Evolutionary conservation across 208 protist species (phyloP).

Genomic region (Vickermania spadyakhi): DNA sequence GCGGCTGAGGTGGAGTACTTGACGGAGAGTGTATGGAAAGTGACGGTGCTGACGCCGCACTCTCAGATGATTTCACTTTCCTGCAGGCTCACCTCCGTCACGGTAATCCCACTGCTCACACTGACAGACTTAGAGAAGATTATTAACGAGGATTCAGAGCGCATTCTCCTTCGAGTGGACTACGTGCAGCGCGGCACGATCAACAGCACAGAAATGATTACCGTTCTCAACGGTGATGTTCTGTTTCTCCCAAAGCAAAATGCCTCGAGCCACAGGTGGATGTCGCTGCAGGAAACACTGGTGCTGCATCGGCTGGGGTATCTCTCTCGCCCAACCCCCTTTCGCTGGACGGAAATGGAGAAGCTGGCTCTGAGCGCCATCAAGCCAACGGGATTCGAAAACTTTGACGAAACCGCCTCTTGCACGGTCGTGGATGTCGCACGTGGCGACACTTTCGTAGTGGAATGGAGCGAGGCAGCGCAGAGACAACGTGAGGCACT

Average conservation of each 20-base stretch:
- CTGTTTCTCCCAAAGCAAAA: neutral
- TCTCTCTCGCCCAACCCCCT: slow-evolving; percentile 22
- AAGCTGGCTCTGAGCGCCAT: slow-evolving; percentile 8
- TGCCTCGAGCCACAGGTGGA: slow-evolving; percentile 8
- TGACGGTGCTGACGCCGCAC: neutral
- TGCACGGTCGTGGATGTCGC: slow-evolving; percentile 39
- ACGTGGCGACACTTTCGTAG: slow-evolving; percentile 40
- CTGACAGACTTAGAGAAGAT: neutral
- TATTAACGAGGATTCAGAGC: neutral
- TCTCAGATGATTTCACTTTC: neutral
- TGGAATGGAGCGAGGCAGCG: slow-evolving; percentile 18
- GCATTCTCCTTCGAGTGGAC: neutral
- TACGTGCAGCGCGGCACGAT: neutral
- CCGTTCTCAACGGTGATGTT: neutral
- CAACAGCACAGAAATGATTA: neutral
- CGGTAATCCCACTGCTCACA: neutral
- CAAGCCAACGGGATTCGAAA: slow-evolving; percentile 5
- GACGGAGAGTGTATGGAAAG: neutral
- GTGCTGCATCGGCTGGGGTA: slow-evolving; percentile 23
- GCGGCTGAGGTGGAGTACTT: neutral
- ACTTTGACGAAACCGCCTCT: slow-evolving; percentile 9
- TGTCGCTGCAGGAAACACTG: slow-evolving; percentile 39
- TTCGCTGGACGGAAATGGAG: slow-evolving; percentile 18
- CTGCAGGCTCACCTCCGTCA: neutral
- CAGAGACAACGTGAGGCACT: neutral